These are phyloP conservation scores for Camellia lanceoleosa DNA, from an alignment of 148 eudicot genomes.

Conservation along the genomic window DNA sequence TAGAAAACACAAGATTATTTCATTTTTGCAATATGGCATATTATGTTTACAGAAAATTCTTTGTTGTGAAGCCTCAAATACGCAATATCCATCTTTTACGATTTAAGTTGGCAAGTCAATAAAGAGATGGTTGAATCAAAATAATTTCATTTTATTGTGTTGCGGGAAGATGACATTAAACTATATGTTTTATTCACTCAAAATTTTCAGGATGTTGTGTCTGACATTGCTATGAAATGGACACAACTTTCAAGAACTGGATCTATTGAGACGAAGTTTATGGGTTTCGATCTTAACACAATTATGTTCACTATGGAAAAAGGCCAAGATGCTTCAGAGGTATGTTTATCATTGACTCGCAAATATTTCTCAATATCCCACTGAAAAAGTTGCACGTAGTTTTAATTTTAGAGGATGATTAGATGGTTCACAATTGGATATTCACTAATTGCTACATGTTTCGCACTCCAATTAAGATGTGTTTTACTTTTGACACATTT, in stretches of 20 bases:
- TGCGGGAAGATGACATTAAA: not conserved
- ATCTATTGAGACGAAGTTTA: slow-evolving; percentile 61
- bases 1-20: not conserved
- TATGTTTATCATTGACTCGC: slow-evolving; percentile 18
- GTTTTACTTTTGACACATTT: not conserved
- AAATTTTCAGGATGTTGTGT: slow-evolving; percentile 58
- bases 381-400: not conserved
- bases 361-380: not conserved
- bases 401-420: not conserved
- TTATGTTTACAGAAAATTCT: not conserved
- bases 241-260: slow-evolving; percentile 76
- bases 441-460: too few species aligned
- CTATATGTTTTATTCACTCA: not conserved
- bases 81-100: slow-evolving; percentile 2
- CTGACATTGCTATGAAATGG: slow-evolving; percentile 79
- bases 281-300: slow-evolving; percentile 71
- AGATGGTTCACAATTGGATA: not conserved
- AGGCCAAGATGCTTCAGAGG: slow-evolving; percentile 78
- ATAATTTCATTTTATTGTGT: not conserved
- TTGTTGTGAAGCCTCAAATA: slow-evolving; percentile 3
- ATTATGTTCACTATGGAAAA: slow-evolving; percentile 85
- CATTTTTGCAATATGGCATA: not conserved
- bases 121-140: too few species aligned
- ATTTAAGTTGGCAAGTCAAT: too few species aligned
- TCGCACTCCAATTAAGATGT: not conserved